Base-by-base conservation (phyloP, 1,139 yeast genomes). In the Saccharomycopsis hybrid region DNA sequence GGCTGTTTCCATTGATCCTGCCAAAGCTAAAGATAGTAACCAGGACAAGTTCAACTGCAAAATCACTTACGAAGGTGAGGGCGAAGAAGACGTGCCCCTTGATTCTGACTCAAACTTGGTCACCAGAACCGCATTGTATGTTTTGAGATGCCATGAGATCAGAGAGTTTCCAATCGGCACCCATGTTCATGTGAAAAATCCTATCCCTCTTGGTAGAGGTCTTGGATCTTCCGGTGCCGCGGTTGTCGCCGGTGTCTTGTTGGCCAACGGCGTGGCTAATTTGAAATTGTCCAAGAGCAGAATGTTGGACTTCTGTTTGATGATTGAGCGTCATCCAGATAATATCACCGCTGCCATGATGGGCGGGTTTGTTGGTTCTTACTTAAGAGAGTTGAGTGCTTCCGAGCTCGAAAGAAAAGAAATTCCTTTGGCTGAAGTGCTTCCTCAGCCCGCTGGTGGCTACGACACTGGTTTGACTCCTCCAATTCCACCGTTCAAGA, bases 271-370 rank as follows among this genome's bases (percentile, higher is more conserved):
- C 59, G 73, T 89, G 30, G 97, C 94, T 28, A 73, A 77, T 52
- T 71, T 92, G 44, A 80, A 78, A 1, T 78, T 88, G 56, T 71
- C 82, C 50, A 90, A 85, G 65, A 82, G 78, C 58, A 75, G 98
- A 59, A 76, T 92, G 81, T 74, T 92, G 62, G 98, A 92, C 68
- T 92, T 86, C 71, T 88, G 97, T 66, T 75, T 92, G 59, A 86
- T 92, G 90, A 90, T 92, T 60, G 98, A 92, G 70, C 81, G 97
- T 64, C 98, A 92, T 62, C 98, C 98, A 35, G 98, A 92, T 67
- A 92, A 92, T 66, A 90, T 92, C 62, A 90, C 97, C 27, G 98
- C 98, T 36, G 96, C 98, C 43, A 88, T 92, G 96, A 83, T 90
- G 80, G 98, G 98, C 53, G 97, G 98, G 3, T 92, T 92, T 66